Conservation (phyloP, 345 rosid species). For the Cardamine resedifolia region DNA sequence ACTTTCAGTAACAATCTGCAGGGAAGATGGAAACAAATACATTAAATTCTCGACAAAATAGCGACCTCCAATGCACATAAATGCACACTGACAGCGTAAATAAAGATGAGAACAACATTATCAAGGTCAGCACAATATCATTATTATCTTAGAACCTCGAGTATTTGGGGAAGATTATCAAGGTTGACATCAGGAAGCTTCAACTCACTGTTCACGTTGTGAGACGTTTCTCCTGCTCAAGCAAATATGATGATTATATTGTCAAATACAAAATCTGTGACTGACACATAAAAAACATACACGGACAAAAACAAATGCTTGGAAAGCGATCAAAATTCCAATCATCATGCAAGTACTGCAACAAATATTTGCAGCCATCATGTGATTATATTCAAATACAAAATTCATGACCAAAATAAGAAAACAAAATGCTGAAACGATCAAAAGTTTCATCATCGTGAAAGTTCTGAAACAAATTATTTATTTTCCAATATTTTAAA, state of each 20-base stretch:
- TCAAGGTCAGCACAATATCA: slow-evolving; percentile 17
- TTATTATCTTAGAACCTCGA: slow-evolving; percentile 58
- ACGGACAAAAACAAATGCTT: not conserved
- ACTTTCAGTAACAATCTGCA: slow-evolving; percentile 63
- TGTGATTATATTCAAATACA: not conserved
- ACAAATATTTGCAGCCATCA: slow-evolving; percentile 1
- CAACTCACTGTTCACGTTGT: slow-evolving; percentile 58
- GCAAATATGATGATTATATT: slow-evolving; percentile 15
- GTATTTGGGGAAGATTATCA: slow-evolving; percentile 72
- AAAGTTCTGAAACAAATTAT: slow-evolving; percentile 1
- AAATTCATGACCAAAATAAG: not conserved
- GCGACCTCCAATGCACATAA: not conserved
- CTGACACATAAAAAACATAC: not conserved
- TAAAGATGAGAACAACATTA: slow-evolving; percentile 8
- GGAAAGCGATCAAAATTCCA: slow-evolving; percentile 11
- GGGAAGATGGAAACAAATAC: slow-evolving; percentile 13
- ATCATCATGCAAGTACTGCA: slow-evolving; percentile 1
- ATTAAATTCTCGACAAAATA: not conserved
- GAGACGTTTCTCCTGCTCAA: slow-evolving; percentile 64
- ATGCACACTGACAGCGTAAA: too few relatives aligned
- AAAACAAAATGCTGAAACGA: not conserved
- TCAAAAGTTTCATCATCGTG: slow-evolving; percentile 6
- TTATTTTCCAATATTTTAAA: slow-evolving; percentile 6
- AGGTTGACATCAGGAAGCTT: slow-evolving; percentile 75
- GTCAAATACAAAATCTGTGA: slow-evolving; percentile 19